Percentiles rank a stretch among this genome's conserved stretches.
Conservation (phyloP, 371 early-diverging fungal species). For the Syncephalis fuscata region DNA sequence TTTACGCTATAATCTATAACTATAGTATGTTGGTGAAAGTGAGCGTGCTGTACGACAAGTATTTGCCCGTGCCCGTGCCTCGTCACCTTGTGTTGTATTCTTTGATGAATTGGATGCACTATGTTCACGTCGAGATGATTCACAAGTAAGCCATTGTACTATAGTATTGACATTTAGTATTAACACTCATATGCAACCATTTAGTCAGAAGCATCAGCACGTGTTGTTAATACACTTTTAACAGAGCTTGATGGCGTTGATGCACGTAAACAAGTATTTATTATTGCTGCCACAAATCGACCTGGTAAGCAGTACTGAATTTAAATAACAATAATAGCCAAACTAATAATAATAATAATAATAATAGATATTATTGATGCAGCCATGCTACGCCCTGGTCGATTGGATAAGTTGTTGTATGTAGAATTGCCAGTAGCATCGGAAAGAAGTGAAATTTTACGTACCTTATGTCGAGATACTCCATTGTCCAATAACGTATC, state of each 20-base stretch:
- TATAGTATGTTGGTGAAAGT: conserved; percentile 94
- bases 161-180: conserved; percentile 14
- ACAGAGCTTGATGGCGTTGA: conserved; percentile 98
- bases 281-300: conserved; percentile 99
- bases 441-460: conserved; percentile 82
- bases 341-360: neutral
- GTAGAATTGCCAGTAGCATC: conserved; percentile 78
- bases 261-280: conserved; percentile 78
- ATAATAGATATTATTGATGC: conserved; percentile 59
- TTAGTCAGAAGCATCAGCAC: conserved; percentile 75
- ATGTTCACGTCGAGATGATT: conserved; percentile 54
- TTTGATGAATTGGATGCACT: conserved; percentile 99
- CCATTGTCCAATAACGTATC: conserved; percentile 56
- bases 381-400: conserved; percentile 97
- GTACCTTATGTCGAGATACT: conserved; percentile 61
- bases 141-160: conserved; percentile 35
- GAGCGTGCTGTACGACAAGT: conserved; percentile 96
- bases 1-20: conserved; percentile 5
- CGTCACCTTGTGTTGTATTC: conserved; percentile 92
- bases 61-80: conserved; percentile 92
- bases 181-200: conserved; percentile 8
- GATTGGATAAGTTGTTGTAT: conserved; percentile 94
- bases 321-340: neutral
- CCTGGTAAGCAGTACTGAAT: conserved; percentile 26
- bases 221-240: conserved; percentile 96